Evolutionary conservation across 306 rosid species (phyloP).

Genomic region (Urtica urens): DNA sequence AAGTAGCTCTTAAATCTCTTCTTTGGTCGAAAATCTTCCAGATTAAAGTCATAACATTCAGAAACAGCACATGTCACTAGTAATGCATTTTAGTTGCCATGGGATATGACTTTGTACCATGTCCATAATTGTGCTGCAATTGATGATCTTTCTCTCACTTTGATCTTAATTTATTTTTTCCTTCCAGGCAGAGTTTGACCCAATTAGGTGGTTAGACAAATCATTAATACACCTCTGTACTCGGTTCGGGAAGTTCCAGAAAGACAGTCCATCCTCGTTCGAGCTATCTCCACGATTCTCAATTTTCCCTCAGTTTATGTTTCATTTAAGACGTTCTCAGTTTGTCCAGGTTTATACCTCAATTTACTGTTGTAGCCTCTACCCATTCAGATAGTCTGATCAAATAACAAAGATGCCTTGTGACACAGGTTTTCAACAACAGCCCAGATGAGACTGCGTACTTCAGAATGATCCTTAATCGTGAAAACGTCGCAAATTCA

Average conservation of each 20-base stretch:
- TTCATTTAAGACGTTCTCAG: slow-evolving; percentile 90
- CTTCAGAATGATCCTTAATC: slow-evolving; percentile 90
- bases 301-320: slow-evolving; percentile 92
- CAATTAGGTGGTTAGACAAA: slow-evolving; percentile 97
- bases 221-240: slow-evolving; percentile 81
- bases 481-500: slow-evolving; percentile 87
- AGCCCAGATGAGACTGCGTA: slow-evolving; percentile 98
- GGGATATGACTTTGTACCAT: not conserved
- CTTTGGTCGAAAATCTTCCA: too few relatives aligned
- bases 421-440: slow-evolving; percentile 83
- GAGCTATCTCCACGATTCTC: slow-evolving; percentile 93
- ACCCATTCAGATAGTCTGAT: slow-evolving; percentile 7
- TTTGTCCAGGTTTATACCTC: slow-evolving; percentile 74
- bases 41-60: too few relatives aligned
- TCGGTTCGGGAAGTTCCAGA: slow-evolving; percentile 88
- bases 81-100: not conserved
- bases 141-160: too few relatives aligned
- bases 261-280: slow-evolving; percentile 75
- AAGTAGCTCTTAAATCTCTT: too few relatives aligned
- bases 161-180: slow-evolving; percentile 18
- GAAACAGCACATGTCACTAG: too few relatives aligned
- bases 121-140: slow-evolving; percentile 11
- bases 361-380: not conserved
- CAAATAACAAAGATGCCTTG: not conserved
- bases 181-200: slow-evolving; percentile 93